Evolutionary conservation across 257 asterid genomes (phyloP).

Genomic region (Solanum neorickii): DNA sequence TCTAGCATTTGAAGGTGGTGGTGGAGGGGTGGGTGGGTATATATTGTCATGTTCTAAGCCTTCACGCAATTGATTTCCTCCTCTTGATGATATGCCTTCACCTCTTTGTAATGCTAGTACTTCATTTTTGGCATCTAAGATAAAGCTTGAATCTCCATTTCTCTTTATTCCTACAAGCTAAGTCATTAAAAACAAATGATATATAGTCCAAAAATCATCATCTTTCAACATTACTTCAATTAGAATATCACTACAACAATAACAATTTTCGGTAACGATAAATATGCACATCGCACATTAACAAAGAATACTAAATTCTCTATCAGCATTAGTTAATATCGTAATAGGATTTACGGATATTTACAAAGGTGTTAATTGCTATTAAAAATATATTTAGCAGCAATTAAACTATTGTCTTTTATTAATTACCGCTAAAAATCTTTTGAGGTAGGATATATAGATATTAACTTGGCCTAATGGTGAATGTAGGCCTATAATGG

Average conservation of each 20-base stretch:
- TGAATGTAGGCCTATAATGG: neutral
- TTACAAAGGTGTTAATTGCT: neutral
- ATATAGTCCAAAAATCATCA: neutral
- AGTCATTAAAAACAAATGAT: neutral
- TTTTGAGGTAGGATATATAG: too few relatives aligned
- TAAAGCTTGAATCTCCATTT: conserved; percentile 62
- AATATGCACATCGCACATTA: too few relatives aligned
- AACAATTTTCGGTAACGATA: neutral
- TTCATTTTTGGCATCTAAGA: conserved; percentile 42
- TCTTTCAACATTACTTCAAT: neutral
- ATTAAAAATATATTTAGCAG: too few relatives aligned
- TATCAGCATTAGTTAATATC: too few relatives aligned
- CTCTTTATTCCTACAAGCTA: conserved; percentile 90
- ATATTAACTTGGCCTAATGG: neutral
- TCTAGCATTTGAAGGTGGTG: conserved; percentile 61
- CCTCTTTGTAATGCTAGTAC: conserved; percentile 28
- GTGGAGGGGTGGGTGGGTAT: conserved; percentile 79
- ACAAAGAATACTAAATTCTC: neutral
- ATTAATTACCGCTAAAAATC: too few relatives aligned
- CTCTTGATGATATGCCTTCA: conserved; percentile 43
- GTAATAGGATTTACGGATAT: neutral
- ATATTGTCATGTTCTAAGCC: conserved; percentile 66
- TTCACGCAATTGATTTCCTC: conserved; percentile 63
- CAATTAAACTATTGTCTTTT: too few relatives aligned
- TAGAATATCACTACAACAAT: neutral